These are phyloP conservation scores for Mycena vitilis DNA, from an alignment of 768 basidiomycete species.

Conservation along the genomic window DNA sequence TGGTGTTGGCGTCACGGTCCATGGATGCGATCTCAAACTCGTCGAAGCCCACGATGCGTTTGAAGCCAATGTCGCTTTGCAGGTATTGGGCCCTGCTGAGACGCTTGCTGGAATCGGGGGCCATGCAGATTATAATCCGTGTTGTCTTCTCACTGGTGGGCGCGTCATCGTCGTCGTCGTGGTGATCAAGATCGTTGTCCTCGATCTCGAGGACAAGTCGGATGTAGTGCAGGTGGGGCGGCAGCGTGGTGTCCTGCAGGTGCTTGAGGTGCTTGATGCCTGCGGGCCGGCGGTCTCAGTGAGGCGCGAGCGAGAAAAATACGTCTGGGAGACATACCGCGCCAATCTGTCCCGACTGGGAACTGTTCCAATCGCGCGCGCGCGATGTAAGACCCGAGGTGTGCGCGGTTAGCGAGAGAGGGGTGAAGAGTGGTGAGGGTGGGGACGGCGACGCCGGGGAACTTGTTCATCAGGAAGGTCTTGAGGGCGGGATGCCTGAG, in stretches of 20 bases:
- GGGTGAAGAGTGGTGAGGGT: background rate
- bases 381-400: background rate
- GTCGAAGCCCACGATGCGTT: background rate
- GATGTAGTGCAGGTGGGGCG: background rate
- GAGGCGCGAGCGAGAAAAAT: background rate
- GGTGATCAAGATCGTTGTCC: background rate
- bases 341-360: constrained; percentile 2
- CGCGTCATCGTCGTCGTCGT: background rate
- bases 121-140: background rate
- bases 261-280: background rate
- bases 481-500: background rate
- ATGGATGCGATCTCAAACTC: background rate
- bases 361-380: background rate
- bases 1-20: background rate
- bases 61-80: background rate
- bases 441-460: background rate
- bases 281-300: background rate
- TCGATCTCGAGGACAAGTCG: background rate
- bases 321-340: background rate
- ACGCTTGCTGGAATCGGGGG: background rate
- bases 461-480: background rate
- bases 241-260: background rate
- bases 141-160: background rate
- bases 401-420: constrained; percentile 1
- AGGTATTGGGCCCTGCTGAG: background rate